A percentile compares a stretch with the other conserved stretches of the same genome.
phyloP scores from a whole-genome alignment of 805 yeast species.

The Saccharomyces paradoxus region DNA sequence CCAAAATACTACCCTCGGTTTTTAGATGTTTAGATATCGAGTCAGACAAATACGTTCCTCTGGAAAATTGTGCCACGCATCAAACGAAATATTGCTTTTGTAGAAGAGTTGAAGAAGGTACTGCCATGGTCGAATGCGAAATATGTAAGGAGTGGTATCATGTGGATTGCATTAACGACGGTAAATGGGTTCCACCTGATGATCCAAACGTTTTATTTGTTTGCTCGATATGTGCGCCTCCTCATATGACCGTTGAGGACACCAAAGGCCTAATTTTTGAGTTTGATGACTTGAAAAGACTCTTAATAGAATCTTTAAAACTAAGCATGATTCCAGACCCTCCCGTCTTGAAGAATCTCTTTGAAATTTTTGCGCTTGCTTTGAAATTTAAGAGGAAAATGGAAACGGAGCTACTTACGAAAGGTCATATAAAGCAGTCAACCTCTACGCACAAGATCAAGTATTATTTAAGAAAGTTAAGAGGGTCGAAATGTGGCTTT shows the following conservation, averaged over 20 bases:
- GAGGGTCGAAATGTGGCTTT: slow-evolving; percentile 32
- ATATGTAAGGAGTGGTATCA: slow-evolving; percentile 68
- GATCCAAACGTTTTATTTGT: slow-evolving; percentile 35
- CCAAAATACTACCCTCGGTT: slow-evolving; percentile 2
- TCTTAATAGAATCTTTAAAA: slow-evolving; percentile 13
- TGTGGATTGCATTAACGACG: slow-evolving; percentile 44
- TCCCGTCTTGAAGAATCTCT: slow-evolving; percentile 6
- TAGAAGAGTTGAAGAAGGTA: slow-evolving; percentile 48
- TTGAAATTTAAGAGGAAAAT: slow-evolving; percentile 12
- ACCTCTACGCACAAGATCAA: slow-evolving; percentile 29
- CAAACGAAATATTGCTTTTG: slow-evolving; percentile 47
- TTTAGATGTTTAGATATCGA: slow-evolving; percentile 16
- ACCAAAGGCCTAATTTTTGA: background rate
- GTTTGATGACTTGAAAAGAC: slow-evolving; percentile 13
- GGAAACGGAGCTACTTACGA: slow-evolving; percentile 6
- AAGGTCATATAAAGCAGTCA: slow-evolving; percentile 15
- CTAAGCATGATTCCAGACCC: slow-evolving; percentile 18
- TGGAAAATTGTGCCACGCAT: slow-evolving; percentile 3
- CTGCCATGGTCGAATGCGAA: slow-evolving; percentile 62
- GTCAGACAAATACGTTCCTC: slow-evolving; percentile 15
- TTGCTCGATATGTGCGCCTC: slow-evolving; percentile 43
- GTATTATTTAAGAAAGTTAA: slow-evolving; percentile 41
- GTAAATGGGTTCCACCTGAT: slow-evolving; percentile 25
- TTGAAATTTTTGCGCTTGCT: slow-evolving; percentile 8
- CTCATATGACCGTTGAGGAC: slow-evolving; percentile 21